Evolutionary conservation across 179 eudicot genomes (phyloP), one percentile per base, ranked within the genome.

Genomic region (Kewa caespitosa): DNA sequence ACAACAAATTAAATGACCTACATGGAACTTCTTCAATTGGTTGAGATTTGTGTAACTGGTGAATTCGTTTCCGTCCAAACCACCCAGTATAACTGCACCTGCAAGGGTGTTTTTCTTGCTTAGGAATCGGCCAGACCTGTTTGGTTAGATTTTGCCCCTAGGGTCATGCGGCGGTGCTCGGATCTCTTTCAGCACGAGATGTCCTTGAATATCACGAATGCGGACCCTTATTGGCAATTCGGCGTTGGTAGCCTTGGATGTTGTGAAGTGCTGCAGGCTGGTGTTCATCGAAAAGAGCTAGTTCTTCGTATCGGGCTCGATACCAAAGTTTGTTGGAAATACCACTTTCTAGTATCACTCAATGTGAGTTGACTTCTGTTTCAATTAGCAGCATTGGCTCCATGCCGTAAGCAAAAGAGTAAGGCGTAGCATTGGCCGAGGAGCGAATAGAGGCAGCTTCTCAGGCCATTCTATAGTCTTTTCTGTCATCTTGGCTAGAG

Each of bases 371-470:
- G n/a, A n/a, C n/a, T n/a, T n/a, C n/a, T n/a, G n/a, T n/a, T n/a
- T n/a, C n/a, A n/a, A n/a, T 13, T 7, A 55, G 73, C 2, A 76
- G 32, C 65, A 30, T 27, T 33, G 38, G 66, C 48, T 67, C 79
- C 66, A 67, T 67, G 7, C 38, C 67, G 39, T 54, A 67, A 1
- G 55, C 79, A 0, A 67, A 22, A 1, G 67, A 38, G 54, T 67
- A 76, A 10, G 55, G 73, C 3, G 73, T 76, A 6, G 57, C 2
- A 14, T 18, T 30, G 1, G 32, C 65, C 65, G 28, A 11, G 28
- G 32, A 17, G 65, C 34, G 32, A 25, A 60, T n/a, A n/a, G n/a
- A 1, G 36, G 65, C 6, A 30, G 12, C 64, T 59, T 59, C 64
- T 59, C 1, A 8, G 31, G 64, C 64, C 10, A 59, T 15, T 59